Base-by-base conservation (phyloP, 768 basidiomycete species). In the Pulveroboletus sp. region DNA sequence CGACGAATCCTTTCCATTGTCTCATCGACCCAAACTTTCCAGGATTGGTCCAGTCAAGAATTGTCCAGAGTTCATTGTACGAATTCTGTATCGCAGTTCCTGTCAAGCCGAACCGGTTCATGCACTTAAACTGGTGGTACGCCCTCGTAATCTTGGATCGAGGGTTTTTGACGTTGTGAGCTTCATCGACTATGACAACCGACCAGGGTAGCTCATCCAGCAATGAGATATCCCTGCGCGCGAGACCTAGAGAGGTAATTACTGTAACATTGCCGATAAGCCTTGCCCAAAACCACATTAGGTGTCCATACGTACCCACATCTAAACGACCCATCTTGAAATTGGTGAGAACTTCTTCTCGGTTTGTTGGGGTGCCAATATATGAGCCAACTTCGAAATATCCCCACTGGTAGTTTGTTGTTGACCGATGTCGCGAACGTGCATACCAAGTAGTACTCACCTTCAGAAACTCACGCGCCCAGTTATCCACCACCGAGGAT, bases 21-120 rank as follows among this genome's bases (percentile, higher is more conserved):
- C 74, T 75, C 23, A 71, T 62, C 0, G 80, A 83, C 0, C 94
- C 95, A 9, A 95, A 66, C 22, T 73, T 71, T 0, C 85, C 89
- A 0, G 93, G 92, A 52, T 85, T 87, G n/a, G 86, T 86, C 88
- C 92, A 97, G 62, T 95, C 83, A 27, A 97, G 70, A 29, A 99
- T 83, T 1, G 90, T 89, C 88, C 92, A 94, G 57, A 97, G 73
- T 64, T 98, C 95, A 36, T 80, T 77, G 62, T 94, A 93, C 1
- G 83, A 80, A 58, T 97, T 99, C 62, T 98, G 95, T 30, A 87
- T 78, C 9, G 83, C 77, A n/a, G 77, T 80, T 8, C 89, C 93
- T 0, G 93, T 96, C 38, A 98, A 73, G 0, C 92, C 95, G 58
- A 95, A 92, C 3, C 94, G 84, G 14, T 72, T 66, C 24, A 54